Conservation (phyloP, 73 alveolate species). For the Loxodes magnus region DNA sequence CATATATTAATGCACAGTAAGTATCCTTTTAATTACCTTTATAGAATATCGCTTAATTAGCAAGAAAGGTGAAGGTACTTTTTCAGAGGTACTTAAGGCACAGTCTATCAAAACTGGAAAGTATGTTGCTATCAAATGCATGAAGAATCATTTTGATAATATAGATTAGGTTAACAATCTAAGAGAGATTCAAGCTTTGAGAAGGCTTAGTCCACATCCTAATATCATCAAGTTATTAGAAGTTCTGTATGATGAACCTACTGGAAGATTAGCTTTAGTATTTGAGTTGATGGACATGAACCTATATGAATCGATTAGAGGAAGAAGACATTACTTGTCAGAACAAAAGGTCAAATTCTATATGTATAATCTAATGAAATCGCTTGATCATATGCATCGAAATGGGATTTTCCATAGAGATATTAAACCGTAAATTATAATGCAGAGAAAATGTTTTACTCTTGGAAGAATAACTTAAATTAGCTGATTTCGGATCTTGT, state of each 20-base stretch:
- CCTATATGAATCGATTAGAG: conserved; percentile 66
- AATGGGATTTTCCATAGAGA: too few species aligned
- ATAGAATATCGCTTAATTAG: too few species aligned
- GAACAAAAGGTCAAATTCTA: conserved; percentile 55
- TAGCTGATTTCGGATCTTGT: too few species aligned
- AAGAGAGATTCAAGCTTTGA: conserved; percentile 72
- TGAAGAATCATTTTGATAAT: conserved; percentile 33
- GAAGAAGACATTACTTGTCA: conserved; percentile 51
- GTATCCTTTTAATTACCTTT: too few species aligned
- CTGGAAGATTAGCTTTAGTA: conserved; percentile 48
- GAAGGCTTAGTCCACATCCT: conserved; percentile 62
- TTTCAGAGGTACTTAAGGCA: conserved; percentile 76
- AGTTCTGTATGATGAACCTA: conserved; percentile 59
- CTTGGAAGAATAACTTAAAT: conserved; percentile 25
- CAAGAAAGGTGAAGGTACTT: conserved; percentile 92
- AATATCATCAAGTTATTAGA: conserved; percentile 64
- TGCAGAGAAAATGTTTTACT: conserved; percentile 14
- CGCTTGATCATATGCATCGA: conserved; percentile 65
- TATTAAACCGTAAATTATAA: conserved; percentile 44
- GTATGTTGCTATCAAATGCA: too few species aligned
- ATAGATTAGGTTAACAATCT: conserved; percentile 31
- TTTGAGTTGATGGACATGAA: conserved; percentile 85
- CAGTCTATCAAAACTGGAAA: too few species aligned
- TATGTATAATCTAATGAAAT: conserved; percentile 53
- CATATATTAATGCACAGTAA: too few species aligned